Base-by-base conservation (phyloP, 2,329 filamentous ascomycete species). In the Sporothrix phasma region DNA sequence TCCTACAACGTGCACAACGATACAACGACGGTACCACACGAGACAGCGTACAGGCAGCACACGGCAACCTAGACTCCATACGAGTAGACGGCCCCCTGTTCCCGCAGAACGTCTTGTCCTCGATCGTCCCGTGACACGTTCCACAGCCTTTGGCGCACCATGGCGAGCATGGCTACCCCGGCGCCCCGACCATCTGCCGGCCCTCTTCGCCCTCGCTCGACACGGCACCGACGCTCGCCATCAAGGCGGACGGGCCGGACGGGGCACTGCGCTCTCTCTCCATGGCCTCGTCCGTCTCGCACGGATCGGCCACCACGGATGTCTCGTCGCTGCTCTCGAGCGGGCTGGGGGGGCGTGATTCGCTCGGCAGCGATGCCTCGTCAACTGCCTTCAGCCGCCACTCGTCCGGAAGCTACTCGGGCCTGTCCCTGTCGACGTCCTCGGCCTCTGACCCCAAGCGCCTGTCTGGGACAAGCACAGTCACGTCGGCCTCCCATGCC, bases 141-240 rank as follows among this genome's bases (percentile, higher is more conserved):
- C 51, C 22, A 47, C 41, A n/a, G n/a, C n/a, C n/a, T n/a, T n/a
- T n/a, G 11, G 5, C 51, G 26, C 17, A 22, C n/a, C 24, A 3
- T 31, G n/a, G 43, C 31, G 17, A 26, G n/a, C 66, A 78, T 78
- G 76, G 74, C 75, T 64, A 68, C 75, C 46, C 58, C 62, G 15
- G 49, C 49, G 29, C 54, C 61, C 46, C 61, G 13, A 63, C 63
- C 22, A 72, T 71, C n/a, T 68, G 78, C 59, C 81, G 80, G 70
- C 78, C 79, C 69, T 79, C 78, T 65, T 89, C 87, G 41, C 87
- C 88, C n/a, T 84, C 86, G 60, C 85, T 85, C 43, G 84, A 85
- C 70, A 76, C 79, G 19, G 79, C 81, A 19, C 87, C 88, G 6
- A 82, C 81, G n/a, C 79, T 82, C 45, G 84, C 87, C 24, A 26